Evolutionary conservation across 1,139 yeast genomes (phyloP).

Genomic region (Geotrichum restrictum): DNA sequence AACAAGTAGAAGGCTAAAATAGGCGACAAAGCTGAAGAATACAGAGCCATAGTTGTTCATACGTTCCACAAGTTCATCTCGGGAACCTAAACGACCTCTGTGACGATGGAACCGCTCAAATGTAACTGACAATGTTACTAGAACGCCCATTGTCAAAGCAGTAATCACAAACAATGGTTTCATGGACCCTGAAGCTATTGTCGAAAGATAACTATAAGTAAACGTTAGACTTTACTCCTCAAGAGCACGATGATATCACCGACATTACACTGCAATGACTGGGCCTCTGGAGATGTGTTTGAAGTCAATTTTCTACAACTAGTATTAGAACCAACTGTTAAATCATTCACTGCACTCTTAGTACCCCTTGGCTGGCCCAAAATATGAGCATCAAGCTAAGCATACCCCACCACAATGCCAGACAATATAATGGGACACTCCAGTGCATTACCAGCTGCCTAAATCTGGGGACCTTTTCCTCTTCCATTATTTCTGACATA

Average conservation of each 20-base stretch:
- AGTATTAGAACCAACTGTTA: background rate
- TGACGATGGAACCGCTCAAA: constrained; percentile 18
- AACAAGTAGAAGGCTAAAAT: constrained; percentile 17
- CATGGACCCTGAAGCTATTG: constrained; percentile 21
- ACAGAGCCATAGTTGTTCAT: constrained; percentile 18
- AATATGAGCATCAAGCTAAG: constrained; percentile 19
- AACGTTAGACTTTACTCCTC: background rate
- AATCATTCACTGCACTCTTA: background rate
- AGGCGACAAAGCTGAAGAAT: constrained; percentile 13
- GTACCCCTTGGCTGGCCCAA: constrained; percentile 20
- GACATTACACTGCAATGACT: constrained; percentile 16
- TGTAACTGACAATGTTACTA: constrained; percentile 14
- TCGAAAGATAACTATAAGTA: constrained; percentile 19
- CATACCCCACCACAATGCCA: constrained; percentile 22
- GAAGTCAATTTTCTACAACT: constrained; percentile 8
- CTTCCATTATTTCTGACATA: background rate
- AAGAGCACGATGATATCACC: background rate
- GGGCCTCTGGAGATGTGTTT: constrained; percentile 9
- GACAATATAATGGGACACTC: constrained; percentile 20
- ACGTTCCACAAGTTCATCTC: constrained; percentile 10
- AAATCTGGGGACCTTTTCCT: background rate
- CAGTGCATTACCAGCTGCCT: constrained; percentile 13
- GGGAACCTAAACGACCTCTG: constrained; percentile 14
- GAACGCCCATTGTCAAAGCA: constrained; percentile 15
- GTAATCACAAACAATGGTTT: constrained; percentile 21